Evolutionary conservation across 257 asterid genomes (phyloP).

Genomic region (Plantago elongata): DNA sequence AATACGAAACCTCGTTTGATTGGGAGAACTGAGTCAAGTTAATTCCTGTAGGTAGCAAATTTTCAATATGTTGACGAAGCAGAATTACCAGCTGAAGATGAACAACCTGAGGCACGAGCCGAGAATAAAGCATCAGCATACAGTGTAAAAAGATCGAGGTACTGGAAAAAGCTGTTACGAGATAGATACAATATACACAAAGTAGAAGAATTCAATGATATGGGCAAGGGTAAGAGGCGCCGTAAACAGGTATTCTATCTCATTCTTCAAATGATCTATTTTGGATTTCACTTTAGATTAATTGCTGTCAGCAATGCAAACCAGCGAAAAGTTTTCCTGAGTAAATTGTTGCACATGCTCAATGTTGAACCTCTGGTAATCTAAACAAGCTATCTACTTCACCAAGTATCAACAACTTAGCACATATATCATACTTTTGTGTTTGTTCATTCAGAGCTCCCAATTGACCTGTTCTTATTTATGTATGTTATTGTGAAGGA

Average conservation of each 20-base stretch:
- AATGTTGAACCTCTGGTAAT: background rate
- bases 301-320: background rate
- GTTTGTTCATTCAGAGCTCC: too few relatives aligned
- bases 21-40: conserved; percentile 14
- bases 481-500: background rate
- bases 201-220: conserved; percentile 72
- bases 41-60: conserved; percentile 77
- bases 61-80: conserved; percentile 80
- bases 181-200: conserved; percentile 84
- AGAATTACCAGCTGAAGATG: conserved; percentile 68
- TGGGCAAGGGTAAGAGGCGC: conserved; percentile 98
- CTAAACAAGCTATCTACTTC: background rate
- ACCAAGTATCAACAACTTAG: too few relatives aligned
- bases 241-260: conserved; percentile 65
- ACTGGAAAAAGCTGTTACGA: conserved; percentile 87
- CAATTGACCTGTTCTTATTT: background rate
- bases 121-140: conserved; percentile 55
- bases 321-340: background rate
- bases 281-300: conserved; percentile 8
- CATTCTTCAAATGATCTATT: conserved; percentile 3
- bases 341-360: background rate
- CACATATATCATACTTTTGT: too few relatives aligned
- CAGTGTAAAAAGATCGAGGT: conserved; percentile 68
- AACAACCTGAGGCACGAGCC: conserved; percentile 40
- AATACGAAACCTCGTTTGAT: conserved; percentile 13